phyloP scores from a whole-genome alignment of 208 protist species.

The Crithidia bombi region DNA sequence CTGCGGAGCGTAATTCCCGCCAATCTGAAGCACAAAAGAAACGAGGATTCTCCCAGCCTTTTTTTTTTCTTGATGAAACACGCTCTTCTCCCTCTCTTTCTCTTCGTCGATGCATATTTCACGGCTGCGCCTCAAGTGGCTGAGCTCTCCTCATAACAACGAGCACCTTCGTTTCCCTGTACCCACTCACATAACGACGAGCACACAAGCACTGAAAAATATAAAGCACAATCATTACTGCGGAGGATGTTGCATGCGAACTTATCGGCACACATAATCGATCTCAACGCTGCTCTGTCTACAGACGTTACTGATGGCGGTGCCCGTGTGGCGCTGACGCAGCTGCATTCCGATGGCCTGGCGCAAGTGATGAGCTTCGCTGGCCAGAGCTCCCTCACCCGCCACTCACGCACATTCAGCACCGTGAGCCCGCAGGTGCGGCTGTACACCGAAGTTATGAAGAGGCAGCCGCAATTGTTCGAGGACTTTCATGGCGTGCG shows the following conservation, averaged over 20 bases:
- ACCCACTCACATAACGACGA: too few species aligned
- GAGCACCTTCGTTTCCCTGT: too few species aligned
- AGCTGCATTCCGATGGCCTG: background rate
- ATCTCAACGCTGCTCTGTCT: background rate
- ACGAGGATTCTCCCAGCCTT: too few species aligned
- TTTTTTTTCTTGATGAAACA: too few species aligned
- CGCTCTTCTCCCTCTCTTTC: background rate
- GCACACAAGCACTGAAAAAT: background rate
- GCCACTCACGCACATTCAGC: background rate
- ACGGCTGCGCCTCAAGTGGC: too few species aligned
- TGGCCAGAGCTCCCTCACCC: background rate
- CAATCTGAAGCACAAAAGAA: too few species aligned
- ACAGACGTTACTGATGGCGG: background rate
- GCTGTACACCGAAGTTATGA: slow-evolving; percentile 6
- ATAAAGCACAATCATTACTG: background rate
- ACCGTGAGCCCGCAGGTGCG: slow-evolving; percentile 10
- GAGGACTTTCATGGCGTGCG: background rate
- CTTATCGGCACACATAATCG: background rate
- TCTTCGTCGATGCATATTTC: background rate
- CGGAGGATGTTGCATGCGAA: background rate
- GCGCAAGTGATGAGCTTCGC: slow-evolving; percentile 15
- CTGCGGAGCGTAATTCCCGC: too few species aligned
- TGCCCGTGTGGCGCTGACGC: background rate
- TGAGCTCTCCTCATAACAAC: too few species aligned
- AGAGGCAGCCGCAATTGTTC: background rate